Evolutionary conservation across 352 stramenopile species (phyloP).

Genomic region (Phytophthora colocasiae): DNA sequence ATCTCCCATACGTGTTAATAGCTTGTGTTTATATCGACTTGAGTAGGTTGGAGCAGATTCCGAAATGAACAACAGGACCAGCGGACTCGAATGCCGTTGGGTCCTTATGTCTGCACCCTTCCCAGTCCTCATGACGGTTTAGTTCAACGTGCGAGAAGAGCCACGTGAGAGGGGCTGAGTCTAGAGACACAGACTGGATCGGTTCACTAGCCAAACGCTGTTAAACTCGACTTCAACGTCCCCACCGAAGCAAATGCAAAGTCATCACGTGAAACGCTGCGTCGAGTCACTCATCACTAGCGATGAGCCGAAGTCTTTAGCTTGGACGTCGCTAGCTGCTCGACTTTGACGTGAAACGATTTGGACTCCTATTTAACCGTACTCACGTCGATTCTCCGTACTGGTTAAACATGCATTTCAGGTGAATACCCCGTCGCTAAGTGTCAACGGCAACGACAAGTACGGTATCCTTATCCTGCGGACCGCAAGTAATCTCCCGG

Average conservation of each 20-base stretch:
- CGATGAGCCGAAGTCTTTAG: background rate
- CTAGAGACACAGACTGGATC: background rate
- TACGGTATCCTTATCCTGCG: no score
- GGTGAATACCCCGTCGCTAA: conserved; percentile 19
- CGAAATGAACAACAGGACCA: conserved; percentile 14
- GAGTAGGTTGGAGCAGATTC: conserved; percentile 14
- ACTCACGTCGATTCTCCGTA: background rate
- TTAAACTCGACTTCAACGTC: conserved; percentile 29
- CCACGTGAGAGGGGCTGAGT: conserved; percentile 20
- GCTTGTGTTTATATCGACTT: conserved; percentile 5
- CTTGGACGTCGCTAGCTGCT: background rate
- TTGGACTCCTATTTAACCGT: background rate
- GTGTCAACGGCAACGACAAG: conserved; percentile 3
- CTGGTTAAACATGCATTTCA: conserved; percentile 38
- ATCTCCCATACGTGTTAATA: conserved; percentile 28
- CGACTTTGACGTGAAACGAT: conserved; percentile 17
- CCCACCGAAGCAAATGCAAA: background rate
- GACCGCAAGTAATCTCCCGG: no score
- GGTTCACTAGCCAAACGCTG: background rate
- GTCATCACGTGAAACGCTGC: conserved; percentile 33
- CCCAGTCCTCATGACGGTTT: background rate
- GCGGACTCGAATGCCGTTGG: background rate
- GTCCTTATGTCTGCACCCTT: background rate
- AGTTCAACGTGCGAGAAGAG: conserved; percentile 31
- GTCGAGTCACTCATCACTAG: background rate